phyloP scores from a whole-genome alignment of 192 early-diverging fungal species.

The Kickxella alabastrina region DNA sequence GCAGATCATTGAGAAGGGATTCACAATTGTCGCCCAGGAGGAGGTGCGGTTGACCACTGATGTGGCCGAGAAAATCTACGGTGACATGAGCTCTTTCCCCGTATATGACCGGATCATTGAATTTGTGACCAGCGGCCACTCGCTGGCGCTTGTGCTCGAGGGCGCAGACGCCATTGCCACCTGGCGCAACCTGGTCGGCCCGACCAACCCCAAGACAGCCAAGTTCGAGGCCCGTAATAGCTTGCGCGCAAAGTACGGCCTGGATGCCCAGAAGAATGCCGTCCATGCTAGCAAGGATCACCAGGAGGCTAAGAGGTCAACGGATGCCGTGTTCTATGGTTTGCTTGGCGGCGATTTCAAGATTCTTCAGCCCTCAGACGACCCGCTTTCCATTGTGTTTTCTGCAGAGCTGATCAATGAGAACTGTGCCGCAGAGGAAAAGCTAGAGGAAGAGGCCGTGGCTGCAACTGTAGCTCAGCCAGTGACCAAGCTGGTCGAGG shows the following conservation, averaged over 20 bases:
- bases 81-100: constrained; percentile 25
- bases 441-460: too few species aligned
- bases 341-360: constrained; percentile 26
- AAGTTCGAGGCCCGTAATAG: constrained; percentile 45
- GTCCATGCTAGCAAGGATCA: constrained; percentile 54
- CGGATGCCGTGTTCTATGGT: constrained; percentile 35
- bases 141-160: constrained; percentile 48
- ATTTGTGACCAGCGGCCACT: constrained; percentile 54
- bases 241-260: constrained; percentile 54
- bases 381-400: constrained; percentile 13
- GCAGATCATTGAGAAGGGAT: constrained; percentile 26
- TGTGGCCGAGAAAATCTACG: constrained; percentile 24
- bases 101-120: constrained; percentile 40
- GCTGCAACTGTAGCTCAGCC: too few species aligned
- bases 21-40: constrained; percentile 35
- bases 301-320: constrained; percentile 16
- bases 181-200: constrained; percentile 51
- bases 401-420: too few species aligned
- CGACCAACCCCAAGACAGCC: constrained; percentile 50
- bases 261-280: constrained; percentile 53
- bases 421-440: too few species aligned
- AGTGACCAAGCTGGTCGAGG: too few species aligned
- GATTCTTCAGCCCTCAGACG: constrained; percentile 19
- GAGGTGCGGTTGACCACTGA: constrained; percentile 31
- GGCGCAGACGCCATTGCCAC: constrained; percentile 40